Base-by-base conservation (phyloP, 768 basidiomycete species). In the Boletus rufocinnamomeus region DNA sequence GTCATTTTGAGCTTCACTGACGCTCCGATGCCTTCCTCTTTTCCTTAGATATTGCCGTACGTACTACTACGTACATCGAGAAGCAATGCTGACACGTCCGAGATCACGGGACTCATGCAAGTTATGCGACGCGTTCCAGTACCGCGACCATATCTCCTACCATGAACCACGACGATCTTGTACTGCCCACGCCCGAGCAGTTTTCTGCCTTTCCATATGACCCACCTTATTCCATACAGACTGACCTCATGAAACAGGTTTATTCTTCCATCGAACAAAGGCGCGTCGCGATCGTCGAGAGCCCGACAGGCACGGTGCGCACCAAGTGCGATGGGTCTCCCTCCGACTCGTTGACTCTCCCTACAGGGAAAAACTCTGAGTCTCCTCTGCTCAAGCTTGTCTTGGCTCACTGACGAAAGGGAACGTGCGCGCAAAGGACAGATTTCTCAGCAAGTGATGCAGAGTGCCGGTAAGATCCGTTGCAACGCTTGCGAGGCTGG, bases 121-220 rank as follows among this genome's bases (percentile, higher is more conserved):
- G 19, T 30, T 11, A 30, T 21, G 6, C 11, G 23, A 50, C 59
- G 57, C 66, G 60, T 56, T n/a, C 10, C 57, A 51, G 49, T 28
- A 9, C 19, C 23, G 2, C n/a, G 38, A 48, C 38, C 34, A 23
- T n/a, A 27, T 30, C 28, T 25, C 6, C 27, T 13, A 65, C 63
- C 4, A 50, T 23, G 67, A 57, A 30, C 60, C 54, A 63, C 55
- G 49, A 68, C 17, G 55, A 56, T 43, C 67, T 72, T 28, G 53
- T 61, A 3, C 74, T 96, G 6, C 74, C 84, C 1, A 88, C 88
- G 0, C 95, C 94, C 0, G 66, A 72, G 1, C 64, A 66, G 1
- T 97, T 97, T 69, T 78, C 86, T 10, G 84, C 84, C 3, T 98
- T 98, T 68, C 95, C 95, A 0, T 97, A 89, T 67, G 77, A 83